phyloP scores from a whole-genome alignment of 352 stramenopile species.

The Hyaloperonospora arabidopsidis region DNA sequence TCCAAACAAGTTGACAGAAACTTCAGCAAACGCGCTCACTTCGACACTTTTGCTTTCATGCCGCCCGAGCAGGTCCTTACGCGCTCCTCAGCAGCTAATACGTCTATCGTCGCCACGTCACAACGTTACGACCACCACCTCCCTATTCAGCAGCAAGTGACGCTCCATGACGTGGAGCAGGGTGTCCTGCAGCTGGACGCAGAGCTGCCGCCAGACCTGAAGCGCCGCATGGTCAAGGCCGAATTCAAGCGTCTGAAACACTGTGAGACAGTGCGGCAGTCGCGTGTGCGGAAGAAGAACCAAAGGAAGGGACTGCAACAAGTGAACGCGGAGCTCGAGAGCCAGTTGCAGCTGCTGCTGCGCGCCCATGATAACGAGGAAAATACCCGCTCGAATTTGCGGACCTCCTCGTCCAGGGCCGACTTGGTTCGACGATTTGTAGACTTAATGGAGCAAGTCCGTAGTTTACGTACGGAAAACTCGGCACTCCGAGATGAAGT shows the following conservation, averaged over 20 bases:
- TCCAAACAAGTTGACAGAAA: too few species aligned
- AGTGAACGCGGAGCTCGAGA: slow-evolving; percentile 56
- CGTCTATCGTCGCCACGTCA: too few species aligned
- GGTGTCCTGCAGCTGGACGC: slow-evolving; percentile 37
- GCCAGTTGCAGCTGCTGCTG: slow-evolving; percentile 33
- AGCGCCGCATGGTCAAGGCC: slow-evolving; percentile 50
- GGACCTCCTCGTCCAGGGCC: slow-evolving; percentile 37
- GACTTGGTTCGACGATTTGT: slow-evolving; percentile 59
- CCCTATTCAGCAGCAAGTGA: slow-evolving; percentile 32
- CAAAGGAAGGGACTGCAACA: slow-evolving; percentile 47
- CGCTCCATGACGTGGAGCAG: slow-evolving; percentile 56
- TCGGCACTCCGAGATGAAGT: slow-evolving; percentile 43
- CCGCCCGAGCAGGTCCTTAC: too few species aligned
- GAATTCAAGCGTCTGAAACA: slow-evolving; percentile 72
- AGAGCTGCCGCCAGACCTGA: slow-evolving; percentile 34
- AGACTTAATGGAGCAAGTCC: slow-evolving; percentile 69
- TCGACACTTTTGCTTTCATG: too few species aligned
- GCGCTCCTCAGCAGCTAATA: too few species aligned
- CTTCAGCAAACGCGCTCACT: too few species aligned
- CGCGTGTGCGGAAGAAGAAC: slow-evolving; percentile 66
- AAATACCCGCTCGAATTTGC: slow-evolving; percentile 48
- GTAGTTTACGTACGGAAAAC: slow-evolving; percentile 35
- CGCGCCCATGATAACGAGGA: slow-evolving; percentile 24
- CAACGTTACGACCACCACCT: too few species aligned
- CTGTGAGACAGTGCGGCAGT: slow-evolving; percentile 73